Evolutionary conservation across 306 rosid species (phyloP).

Genomic region (Glycyrrhiza uralensis): DNA sequence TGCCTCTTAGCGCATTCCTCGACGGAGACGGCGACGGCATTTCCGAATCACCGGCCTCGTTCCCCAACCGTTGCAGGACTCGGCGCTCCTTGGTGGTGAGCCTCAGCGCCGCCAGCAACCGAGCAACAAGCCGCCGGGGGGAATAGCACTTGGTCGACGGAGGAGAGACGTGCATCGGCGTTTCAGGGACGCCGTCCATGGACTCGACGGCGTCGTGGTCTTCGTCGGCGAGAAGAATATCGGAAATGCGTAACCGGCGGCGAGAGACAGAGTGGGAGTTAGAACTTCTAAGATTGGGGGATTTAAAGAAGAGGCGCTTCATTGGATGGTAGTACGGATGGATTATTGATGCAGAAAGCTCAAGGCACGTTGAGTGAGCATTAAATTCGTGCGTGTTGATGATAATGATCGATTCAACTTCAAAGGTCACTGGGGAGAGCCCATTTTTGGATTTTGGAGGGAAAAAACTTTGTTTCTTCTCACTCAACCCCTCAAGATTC

Average conservation of each 20-base stretch:
- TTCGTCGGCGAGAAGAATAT: conserved; percentile 46
- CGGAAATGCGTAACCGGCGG: conserved; percentile 55
- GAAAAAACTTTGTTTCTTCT: conserved; percentile 15
- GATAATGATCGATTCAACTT: conserved; percentile 17
- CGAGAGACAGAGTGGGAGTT: conserved; percentile 4
- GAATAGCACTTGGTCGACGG: conserved; percentile 36
- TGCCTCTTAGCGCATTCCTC: conserved; percentile 16
- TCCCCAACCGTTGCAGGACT: conserved; percentile 10
- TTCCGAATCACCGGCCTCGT: background rate
- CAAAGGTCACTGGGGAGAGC: background rate
- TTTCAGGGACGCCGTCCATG: conserved; percentile 36
- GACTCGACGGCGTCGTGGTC: conserved; percentile 19
- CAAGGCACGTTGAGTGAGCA: background rate
- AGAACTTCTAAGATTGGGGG: conserved; percentile 16
- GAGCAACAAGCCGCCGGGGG: conserved; percentile 46
- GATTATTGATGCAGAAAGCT: background rate
- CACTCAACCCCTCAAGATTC: no score
- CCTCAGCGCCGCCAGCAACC: conserved; percentile 49
- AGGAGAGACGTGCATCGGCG: background rate
- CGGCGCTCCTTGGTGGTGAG: conserved; percentile 25
- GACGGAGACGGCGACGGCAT: background rate
- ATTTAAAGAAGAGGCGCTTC: conserved; percentile 32
- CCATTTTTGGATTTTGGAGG: conserved; percentile 40
- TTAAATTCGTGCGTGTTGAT: conserved; percentile 18
- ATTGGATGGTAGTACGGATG: background rate